Evolutionary conservation across 371 early-diverging fungal species (phyloP).

Genomic region (Mucor lusitanicus): DNA sequence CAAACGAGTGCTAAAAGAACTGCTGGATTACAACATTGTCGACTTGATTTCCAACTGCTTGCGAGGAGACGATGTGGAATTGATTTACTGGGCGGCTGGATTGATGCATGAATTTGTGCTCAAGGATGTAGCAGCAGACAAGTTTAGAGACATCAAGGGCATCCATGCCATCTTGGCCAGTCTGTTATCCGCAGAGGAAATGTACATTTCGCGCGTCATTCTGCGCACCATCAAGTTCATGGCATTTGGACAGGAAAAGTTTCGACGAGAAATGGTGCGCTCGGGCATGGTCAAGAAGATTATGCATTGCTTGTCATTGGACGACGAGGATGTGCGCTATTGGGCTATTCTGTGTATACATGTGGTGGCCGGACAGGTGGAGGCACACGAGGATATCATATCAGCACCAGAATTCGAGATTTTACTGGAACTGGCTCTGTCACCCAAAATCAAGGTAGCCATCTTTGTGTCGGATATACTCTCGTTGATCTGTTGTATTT

Average conservation of each 20-base stretch:
- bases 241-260: constrained; percentile 58
- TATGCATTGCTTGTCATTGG: constrained; percentile 61
- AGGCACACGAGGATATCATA: constrained; percentile 47
- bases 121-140: constrained; percentile 64
- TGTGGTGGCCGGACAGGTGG: constrained; percentile 51
- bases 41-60: constrained; percentile 70
- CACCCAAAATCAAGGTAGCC: constrained; percentile 41
- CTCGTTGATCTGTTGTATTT: constrained; percentile 48
- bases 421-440: constrained; percentile 36
- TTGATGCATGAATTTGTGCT: constrained; percentile 81
- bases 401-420: constrained; percentile 40
- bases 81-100: constrained; percentile 83
- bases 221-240: constrained; percentile 75
- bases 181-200: constrained; percentile 62
- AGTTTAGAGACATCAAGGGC: constrained; percentile 64
- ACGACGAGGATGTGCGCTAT: constrained; percentile 75
- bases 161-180: constrained; percentile 60
- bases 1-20: constrained; percentile 46
- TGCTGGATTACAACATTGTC: constrained; percentile 69
- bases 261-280: constrained; percentile 56
- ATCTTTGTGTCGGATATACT: constrained; percentile 46
- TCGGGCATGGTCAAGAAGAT: constrained; percentile 65
- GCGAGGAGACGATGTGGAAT: constrained; percentile 76
- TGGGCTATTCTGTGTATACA: constrained; percentile 70
- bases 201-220: constrained; percentile 71